phyloP scores from a whole-genome alignment of 2,329 filamentous ascomycete species.

The Monilinia vaccinii-corymbosi region DNA sequence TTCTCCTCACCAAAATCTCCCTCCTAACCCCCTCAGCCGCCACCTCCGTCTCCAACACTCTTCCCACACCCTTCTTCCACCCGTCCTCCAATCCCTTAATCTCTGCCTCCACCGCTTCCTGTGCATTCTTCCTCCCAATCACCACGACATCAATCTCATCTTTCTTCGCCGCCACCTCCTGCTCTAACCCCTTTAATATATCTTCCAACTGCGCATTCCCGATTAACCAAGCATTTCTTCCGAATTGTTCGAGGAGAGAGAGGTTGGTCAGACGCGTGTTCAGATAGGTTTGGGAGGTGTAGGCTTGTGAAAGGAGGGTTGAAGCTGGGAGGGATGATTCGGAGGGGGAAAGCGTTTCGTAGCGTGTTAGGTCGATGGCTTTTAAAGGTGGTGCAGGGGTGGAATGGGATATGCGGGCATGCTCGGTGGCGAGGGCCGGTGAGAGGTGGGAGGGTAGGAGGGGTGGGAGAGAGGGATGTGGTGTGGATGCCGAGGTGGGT shows the following conservation, averaged over 20 bases:
- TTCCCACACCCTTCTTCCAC: constrained; percentile 71
- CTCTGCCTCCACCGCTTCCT: constrained; percentile 66
- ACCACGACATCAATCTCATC: constrained; percentile 67
- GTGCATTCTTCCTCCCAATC: constrained; percentile 55
- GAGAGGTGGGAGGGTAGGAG: constrained; percentile 51
- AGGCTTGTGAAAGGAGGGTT: constrained; percentile 38
- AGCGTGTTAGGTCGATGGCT: constrained; percentile 69
- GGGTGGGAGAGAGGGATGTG: constrained; percentile 44
- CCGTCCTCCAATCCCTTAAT: constrained; percentile 63
- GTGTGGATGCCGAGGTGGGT: constrained; percentile 29
- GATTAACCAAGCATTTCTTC: constrained; percentile 87
- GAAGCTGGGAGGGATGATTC: constrained; percentile 39
- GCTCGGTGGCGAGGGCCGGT: constrained; percentile 56
- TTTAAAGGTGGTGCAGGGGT: constrained; percentile 38
- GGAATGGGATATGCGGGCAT: constrained; percentile 29
- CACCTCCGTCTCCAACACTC: constrained; percentile 77
- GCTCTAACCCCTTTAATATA: constrained; percentile 59
- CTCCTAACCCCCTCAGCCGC: constrained; percentile 64
- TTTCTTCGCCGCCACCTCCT: constrained; percentile 60
- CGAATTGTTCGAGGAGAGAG: constrained; percentile 32
- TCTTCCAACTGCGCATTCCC: constrained; percentile 74
- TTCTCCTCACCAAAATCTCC: constrained; percentile 57
- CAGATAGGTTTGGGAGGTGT: constrained; percentile 50
- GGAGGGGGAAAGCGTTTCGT: constrained; percentile 54
- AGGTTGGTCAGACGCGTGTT: constrained; percentile 28